Evolutionary conservation across 768 basidiomycete genomes (phyloP).

Genomic region (Clavulina sp.): DNA sequence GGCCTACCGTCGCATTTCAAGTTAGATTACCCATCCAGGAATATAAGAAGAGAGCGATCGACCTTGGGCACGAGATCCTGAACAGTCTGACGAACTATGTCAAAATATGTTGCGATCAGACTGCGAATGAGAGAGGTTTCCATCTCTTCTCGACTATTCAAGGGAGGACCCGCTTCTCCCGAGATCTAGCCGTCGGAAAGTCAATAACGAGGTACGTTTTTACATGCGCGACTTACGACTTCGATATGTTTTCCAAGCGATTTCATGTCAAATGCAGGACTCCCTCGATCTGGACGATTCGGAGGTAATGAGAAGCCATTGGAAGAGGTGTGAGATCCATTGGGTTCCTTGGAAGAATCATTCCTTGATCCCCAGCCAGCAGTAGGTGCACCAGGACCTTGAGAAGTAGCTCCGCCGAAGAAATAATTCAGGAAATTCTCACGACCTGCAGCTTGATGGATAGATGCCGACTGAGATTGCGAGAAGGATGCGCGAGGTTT

Average conservation of each 20-base stretch:
- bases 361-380: neutral
- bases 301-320: too few relatives aligned
- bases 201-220: neutral
- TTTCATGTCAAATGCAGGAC: constrained; percentile 95
- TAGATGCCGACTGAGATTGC: too few relatives aligned
- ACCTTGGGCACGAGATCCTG: constrained; percentile 96
- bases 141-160: constrained; percentile 84
- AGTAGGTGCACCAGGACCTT: neutral
- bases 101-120: constrained; percentile 88
- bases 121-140: constrained; percentile 89
- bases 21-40: too few relatives aligned
- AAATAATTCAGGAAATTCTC: constrained; percentile 69
- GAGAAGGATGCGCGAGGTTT: too few relatives aligned
- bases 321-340: too few relatives aligned
- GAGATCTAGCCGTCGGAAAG: constrained; percentile 26
- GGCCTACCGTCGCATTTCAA: too few relatives aligned
- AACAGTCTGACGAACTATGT: constrained; percentile 89
- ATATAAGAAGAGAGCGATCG: too few relatives aligned
- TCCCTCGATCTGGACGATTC: too few relatives aligned
- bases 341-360: neutral
- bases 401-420: constrained; percentile 38
- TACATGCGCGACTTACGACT: constrained; percentile 45
- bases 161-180: constrained; percentile 34
- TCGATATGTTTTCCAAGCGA: constrained; percentile 95
- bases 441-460: neutral